Evolutionary conservation across 2,329 filamentous ascomycete genomes (phyloP).

Genomic region (Pseudogymnoascus destructans): DNA sequence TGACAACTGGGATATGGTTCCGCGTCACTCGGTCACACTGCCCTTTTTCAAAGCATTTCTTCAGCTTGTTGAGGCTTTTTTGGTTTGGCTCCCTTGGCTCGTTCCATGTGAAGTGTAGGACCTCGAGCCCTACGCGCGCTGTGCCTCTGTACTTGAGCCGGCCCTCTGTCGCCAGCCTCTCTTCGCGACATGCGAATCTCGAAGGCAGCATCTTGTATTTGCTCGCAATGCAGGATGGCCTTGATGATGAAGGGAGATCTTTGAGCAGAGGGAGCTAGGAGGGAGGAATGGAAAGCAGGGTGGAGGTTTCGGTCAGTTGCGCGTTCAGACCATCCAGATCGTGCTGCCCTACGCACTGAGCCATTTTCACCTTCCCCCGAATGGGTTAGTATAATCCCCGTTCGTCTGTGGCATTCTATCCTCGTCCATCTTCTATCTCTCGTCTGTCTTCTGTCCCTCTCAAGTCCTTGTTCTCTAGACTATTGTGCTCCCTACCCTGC

Average conservation of each 20-base stretch:
- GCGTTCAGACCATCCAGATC: not conserved
- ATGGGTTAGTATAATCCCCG: not conserved
- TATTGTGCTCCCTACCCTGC: no score
- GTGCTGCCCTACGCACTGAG: not conserved
- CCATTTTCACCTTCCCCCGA: not conserved
- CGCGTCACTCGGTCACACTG: no score
- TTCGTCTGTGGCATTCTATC: not conserved
- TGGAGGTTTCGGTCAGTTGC: not conserved
- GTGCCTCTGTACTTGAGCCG: slow-evolving; percentile 17
- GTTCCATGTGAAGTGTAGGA: slow-evolving; percentile 15
- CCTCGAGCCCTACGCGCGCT: slow-evolving; percentile 15
- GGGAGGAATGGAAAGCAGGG: not conserved
- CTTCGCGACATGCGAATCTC: slow-evolving; percentile 11
- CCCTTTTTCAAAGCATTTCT: no score
- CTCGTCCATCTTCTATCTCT: no score
- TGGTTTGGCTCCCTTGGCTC: slow-evolving; percentile 11
- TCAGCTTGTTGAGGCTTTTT: slow-evolving; percentile 7
- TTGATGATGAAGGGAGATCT: not conserved
- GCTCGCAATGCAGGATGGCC: not conserved
- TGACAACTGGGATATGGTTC: no score
- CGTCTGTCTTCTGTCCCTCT: no score
- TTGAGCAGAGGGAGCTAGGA: not conserved
- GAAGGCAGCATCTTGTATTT: not conserved
- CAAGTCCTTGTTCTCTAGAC: no score
- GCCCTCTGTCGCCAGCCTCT: slow-evolving; percentile 13